Base-by-base conservation (phyloP, 805 yeast species). In the Metschnikowia sp. region DNA sequence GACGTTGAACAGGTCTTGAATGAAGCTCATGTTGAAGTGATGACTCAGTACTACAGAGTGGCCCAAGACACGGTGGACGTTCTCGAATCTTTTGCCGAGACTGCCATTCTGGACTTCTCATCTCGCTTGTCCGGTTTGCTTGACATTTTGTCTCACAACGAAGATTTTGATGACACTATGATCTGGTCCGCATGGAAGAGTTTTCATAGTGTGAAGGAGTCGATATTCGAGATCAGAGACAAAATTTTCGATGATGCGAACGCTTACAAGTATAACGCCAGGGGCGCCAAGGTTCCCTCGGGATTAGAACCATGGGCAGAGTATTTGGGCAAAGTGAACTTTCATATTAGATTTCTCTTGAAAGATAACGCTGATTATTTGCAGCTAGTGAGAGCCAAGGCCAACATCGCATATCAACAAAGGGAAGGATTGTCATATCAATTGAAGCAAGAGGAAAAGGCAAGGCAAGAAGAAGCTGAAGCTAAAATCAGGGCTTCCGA, bases 31-130 rank as follows among this genome's bases (percentile, higher is more conserved):
- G 61, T 57, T 18, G 31, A 46, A 8, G 45, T 73, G 10, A 50
- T 69, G 36, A 58, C 52, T 10, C 50, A 58, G 35, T 73, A 72
- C 53, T 70, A 65, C 42, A 47, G 48, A 13, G 60, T 57, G 7
- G 55, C 56, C 50, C 77, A 73, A 48, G 64, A 63, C 29, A 75
- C 83, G 33, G 73, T 85, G 44, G 91, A 86, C 52, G 75, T 83
- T 0, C 76, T 83, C 60, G 91, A 86, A 62, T 86, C 86, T 51
- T 86, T 86, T 72, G 82, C 84, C 6, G 90, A 85, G 45, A 77
- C 81, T 7, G 74, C 86, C 29, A 74, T 85, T 45, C 75, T 69
- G 54, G 88, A 84, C 54, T 85, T 83, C 66, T 77, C 86, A 8
- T 77, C 78, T 44, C 76, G 80, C 48, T 74, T 86, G 59, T 76